Conservation (phyloP, 148 eudicot genomes). For the Selenicereus undatus region DNA sequence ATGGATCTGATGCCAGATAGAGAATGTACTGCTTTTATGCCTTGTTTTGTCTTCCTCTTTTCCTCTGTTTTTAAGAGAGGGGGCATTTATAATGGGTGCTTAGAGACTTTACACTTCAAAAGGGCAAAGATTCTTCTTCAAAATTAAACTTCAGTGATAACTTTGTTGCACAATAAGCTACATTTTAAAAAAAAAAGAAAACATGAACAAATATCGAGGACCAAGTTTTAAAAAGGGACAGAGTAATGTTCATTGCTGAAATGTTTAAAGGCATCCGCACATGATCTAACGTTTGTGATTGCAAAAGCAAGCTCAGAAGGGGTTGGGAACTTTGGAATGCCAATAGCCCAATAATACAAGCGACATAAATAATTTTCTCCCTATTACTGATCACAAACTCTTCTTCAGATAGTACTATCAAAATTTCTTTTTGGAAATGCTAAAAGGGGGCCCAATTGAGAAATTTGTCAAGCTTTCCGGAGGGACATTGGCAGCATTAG, state of each 20-base stretch:
- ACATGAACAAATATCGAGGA: not conserved
- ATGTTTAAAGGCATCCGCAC: not conserved
- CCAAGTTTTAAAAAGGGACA: not conserved
- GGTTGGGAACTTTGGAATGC: not conserved
- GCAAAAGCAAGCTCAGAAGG: not conserved
- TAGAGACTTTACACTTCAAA: not conserved
- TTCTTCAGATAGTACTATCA: not conserved
- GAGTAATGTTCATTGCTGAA: not conserved
- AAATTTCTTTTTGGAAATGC: not conserved
- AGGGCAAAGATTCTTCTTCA: not conserved
- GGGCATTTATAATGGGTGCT: not conserved
- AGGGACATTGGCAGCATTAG: conserved; percentile 3
- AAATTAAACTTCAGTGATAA: not conserved
- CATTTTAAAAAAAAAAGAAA: not conserved
- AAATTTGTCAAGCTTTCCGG: not conserved
- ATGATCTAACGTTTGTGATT: conserved; percentile 12
- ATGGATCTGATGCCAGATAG: not conserved
- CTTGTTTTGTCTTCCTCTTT: not conserved
- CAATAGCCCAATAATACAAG: not conserved
- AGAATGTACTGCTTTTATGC: not conserved
- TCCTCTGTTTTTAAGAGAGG: not conserved
- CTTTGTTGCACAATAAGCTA: not conserved
- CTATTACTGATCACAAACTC: not conserved
- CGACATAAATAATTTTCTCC: not conserved
- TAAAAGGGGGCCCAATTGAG: not conserved